Conservation (phyloP, 192 early-diverging fungal genomes). For the Coemansia biformis region DNA sequence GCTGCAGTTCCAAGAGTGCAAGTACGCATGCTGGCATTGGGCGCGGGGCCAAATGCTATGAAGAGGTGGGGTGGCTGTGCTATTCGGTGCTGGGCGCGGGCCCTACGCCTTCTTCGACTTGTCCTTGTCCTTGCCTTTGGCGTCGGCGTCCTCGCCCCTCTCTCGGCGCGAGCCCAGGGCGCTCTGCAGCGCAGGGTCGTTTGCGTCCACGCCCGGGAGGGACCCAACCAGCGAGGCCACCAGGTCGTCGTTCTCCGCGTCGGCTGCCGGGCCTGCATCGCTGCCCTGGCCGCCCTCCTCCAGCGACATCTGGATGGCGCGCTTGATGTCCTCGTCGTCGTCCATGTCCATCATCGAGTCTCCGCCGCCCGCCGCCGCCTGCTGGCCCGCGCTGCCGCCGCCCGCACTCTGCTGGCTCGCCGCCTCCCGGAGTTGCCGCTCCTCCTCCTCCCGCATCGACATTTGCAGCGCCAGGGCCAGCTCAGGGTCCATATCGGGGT, state of each 20-base stretch:
- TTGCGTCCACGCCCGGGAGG: conserved; percentile 82
- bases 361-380: conserved; percentile 11
- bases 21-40: no score
- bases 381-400: neutral
- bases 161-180: conserved; percentile 53
- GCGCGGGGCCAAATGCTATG: no score
- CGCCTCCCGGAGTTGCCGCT: conserved; percentile 62
- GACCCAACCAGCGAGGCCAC: conserved; percentile 72
- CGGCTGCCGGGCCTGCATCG: no score
- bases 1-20: no score
- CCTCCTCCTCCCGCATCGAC: conserved; percentile 93
- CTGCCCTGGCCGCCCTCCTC: conserved; percentile 26
- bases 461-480: conserved; percentile 87
- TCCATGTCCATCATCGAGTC: conserved; percentile 38
- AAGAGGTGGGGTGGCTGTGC: no score
- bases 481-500: conserved; percentile 91
- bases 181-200: conserved; percentile 74
- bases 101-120: no score
- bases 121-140: conserved; percentile 37
- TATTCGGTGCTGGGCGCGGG: no score
- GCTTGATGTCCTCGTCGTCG: conserved; percentile 45
- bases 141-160: conserved; percentile 35
- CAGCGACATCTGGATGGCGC: conserved; percentile 49
- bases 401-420: conserved; percentile 12
- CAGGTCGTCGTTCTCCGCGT: conserved; percentile 52